These are phyloP conservation scores for Setaria italica DNA, from an alignment of 202 grass and related monocot genomes.

Conservation along the genomic window DNA sequence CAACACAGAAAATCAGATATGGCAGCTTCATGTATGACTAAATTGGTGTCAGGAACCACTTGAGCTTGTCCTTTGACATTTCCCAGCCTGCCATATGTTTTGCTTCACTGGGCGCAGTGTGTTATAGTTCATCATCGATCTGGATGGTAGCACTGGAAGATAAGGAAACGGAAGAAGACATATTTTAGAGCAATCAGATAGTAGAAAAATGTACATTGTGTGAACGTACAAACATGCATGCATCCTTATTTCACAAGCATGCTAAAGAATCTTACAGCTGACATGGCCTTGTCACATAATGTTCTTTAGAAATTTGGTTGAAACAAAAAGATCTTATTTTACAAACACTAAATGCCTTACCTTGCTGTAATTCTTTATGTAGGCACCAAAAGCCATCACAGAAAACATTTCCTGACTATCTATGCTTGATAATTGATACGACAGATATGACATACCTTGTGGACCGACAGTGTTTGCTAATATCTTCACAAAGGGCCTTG, in stretches of 20 bases:
- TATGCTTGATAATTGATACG: background rate
- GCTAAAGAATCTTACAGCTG: background rate
- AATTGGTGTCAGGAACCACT: background rate
- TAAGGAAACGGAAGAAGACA: background rate
- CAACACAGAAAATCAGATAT: background rate
- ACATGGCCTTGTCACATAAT: background rate
- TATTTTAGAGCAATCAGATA: background rate
- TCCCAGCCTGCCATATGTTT: background rate
- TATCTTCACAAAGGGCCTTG: conserved; percentile 78
- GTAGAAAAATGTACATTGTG: background rate
- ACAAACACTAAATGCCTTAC: background rate
- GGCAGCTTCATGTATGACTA: background rate
- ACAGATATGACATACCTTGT: conserved; percentile 50
- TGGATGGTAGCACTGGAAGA: conserved; percentile 18
- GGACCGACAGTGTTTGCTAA: conserved; percentile 75
- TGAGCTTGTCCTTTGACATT: conserved; percentile 1
- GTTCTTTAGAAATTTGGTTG: background rate
- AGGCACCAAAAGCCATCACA: background rate
- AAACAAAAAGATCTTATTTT: background rate
- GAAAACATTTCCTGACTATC: background rate
- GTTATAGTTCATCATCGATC: conserved; percentile 56
- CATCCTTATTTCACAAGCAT: background rate
- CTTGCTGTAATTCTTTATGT: background rate
- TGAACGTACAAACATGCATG: background rate
- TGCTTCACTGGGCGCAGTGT: background rate